Conservation (phyloP, 345 rosid species). For the Acer negundo region DNA sequence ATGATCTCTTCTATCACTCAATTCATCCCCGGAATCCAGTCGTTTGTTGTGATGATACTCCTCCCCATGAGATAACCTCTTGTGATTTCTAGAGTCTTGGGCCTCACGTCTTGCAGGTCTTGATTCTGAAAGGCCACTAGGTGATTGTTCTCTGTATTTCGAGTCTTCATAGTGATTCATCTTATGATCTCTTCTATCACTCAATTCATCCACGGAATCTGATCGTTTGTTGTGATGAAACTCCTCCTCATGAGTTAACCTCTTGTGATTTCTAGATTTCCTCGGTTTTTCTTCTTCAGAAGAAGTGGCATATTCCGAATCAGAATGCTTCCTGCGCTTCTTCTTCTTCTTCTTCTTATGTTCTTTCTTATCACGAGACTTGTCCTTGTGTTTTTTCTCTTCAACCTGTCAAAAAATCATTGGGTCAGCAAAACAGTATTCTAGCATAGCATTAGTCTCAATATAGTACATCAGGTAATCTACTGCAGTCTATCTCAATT, state of each 20-base stretch:
- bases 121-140: conserved; percentile 23
- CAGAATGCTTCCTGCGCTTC: conserved; percentile 52
- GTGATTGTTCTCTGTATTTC: conserved; percentile 38
- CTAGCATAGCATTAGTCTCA: background rate
- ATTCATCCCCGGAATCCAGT: conserved; percentile 36
- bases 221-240: conserved; percentile 27
- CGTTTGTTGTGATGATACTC: no score
- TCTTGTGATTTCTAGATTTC: conserved; percentile 27
- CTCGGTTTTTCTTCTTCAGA: conserved; percentile 31
- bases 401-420: conserved; percentile 40
- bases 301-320: conserved; percentile 35
- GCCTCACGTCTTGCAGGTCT: conserved; percentile 30
- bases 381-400: conserved; percentile 47
- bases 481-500: background rate
- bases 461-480: background rate
- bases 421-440: background rate
- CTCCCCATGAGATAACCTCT: no score
- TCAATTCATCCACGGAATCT: conserved; percentile 44
- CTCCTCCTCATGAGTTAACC: conserved; percentile 31
- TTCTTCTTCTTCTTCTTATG: conserved; percentile 50
- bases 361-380: conserved; percentile 40
- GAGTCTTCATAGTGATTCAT: conserved; percentile 26
- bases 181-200: conserved; percentile 35
- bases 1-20: conserved; percentile 33
- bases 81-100: conserved; percentile 23